These are phyloP conservation scores for Aspergillus piperis DNA, from an alignment of 2,329 filamentous ascomycete genomes.

Conservation along the genomic window DNA sequence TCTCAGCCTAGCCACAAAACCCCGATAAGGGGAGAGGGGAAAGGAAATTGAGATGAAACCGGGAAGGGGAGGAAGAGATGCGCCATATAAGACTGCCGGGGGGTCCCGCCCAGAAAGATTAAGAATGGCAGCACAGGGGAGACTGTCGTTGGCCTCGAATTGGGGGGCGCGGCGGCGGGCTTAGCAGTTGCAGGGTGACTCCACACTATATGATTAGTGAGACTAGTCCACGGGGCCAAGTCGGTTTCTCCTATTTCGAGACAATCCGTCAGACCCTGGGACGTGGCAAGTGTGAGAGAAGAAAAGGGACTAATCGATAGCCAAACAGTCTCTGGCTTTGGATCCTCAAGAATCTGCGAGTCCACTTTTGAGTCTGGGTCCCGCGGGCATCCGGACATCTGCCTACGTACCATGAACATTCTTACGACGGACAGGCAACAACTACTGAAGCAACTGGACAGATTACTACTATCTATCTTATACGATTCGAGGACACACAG, in stretches of 20 bases:
- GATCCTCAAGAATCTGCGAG: too few species aligned
- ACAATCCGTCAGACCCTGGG: background rate
- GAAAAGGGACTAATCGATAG: too few species aligned
- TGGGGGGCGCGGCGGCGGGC: background rate
- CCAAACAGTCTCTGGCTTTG: too few species aligned
- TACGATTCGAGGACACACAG: too few species aligned
- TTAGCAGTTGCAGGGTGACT: background rate
- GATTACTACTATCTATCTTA: too few species aligned
- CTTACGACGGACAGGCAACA: too few species aligned
- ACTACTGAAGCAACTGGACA: too few species aligned
- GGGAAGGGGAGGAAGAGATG: background rate
- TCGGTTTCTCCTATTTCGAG: slow-evolving; percentile 1
- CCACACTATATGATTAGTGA: background rate
- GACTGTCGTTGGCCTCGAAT: background rate
- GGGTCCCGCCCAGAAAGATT: background rate
- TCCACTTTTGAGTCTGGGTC: too few species aligned
- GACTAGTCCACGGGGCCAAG: background rate
- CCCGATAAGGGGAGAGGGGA: background rate
- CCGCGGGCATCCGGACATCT: too few species aligned
- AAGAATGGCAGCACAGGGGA: background rate
- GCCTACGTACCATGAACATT: too few species aligned
- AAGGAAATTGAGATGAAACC: slow-evolving; percentile 3
- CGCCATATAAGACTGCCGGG: background rate
- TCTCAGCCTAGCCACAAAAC: background rate
- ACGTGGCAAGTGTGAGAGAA: too few species aligned